Evolutionary conservation across 1,284 basidiomycete genomes (phyloP).

Genomic region (Pyrrhoderma lamaoense): DNA sequence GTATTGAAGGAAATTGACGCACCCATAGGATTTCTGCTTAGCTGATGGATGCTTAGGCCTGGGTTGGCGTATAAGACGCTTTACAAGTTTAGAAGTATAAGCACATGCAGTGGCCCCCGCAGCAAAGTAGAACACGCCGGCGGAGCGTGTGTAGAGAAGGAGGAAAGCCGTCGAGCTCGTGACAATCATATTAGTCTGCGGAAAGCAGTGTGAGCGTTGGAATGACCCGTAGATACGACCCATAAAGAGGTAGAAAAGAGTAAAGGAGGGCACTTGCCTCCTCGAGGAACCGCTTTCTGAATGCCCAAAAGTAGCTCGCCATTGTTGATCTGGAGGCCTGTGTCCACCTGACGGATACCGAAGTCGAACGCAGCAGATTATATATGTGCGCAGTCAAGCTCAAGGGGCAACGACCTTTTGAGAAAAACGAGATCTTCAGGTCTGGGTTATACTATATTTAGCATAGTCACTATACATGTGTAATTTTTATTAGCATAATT

Average conservation of each 20-base stretch:
- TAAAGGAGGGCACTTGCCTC: slow-evolving; percentile 7
- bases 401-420: too few species aligned
- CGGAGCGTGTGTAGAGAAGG: slow-evolving; percentile 61
- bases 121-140: slow-evolving; percentile 62
- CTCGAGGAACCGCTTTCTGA: slow-evolving; percentile 8
- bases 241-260: not conserved
- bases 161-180: slow-evolving; percentile 47
- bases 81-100: slow-evolving; percentile 61
- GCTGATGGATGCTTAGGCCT: slow-evolving; percentile 45
- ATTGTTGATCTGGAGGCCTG: too few species aligned
- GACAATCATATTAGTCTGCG: slow-evolving; percentile 34
- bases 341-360: too few species aligned
- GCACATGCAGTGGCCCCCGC: slow-evolving; percentile 58
- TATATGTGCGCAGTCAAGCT: too few species aligned
- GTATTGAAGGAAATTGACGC: slow-evolving; percentile 20
- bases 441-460: too few species aligned
- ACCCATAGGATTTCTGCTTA: slow-evolving; percentile 61
- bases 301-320: not conserved
- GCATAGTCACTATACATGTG: too few species aligned
- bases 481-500: too few species aligned
- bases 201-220: not conserved
- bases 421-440: too few species aligned
- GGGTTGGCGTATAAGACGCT: slow-evolving; percentile 60
- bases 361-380: too few species aligned
- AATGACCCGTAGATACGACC: not conserved